Evolutionary conservation across 495 filamentous ascomycete genomes (phyloP), one percentile per base, ranked within the genome.

Genomic region (Penicillium goetzii): DNA sequence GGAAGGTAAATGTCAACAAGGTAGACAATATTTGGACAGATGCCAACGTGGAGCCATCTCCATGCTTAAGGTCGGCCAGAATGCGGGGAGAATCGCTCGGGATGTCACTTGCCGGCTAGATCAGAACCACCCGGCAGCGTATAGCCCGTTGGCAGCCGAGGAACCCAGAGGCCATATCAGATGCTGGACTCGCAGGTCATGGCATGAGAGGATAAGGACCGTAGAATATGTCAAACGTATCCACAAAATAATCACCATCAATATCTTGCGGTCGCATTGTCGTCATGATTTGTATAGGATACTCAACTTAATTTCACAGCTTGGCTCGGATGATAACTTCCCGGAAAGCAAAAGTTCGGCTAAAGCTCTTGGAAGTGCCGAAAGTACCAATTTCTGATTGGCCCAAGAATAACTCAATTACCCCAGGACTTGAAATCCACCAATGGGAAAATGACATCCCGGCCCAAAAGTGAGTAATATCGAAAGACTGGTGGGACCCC

Each of bases 321-420:
- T 36, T 25, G 30, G 4, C 52, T 49, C 64, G 64, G 65, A 57
- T 19, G 1, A 9, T 60, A 2, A 64, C 47, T 56, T 60, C 25
- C 65, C 65, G 65, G 58, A 51, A 25, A 23, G n/a, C 45, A 50
- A 58, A 62, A 57, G 34, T 51, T 60, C 65, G 58, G 61, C 61
- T 51, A 17, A 11, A 33, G 12, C 19, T n/a, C n/a, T 57, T 19
- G 40, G 52, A 33, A 55, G 33, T 25, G 19, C 54, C 53, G 19
- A 40, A 30, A 19, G 33, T 26, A 11, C 12, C 34, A 30, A 52
- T 51, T 8, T 38, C 28, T n/a, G 32, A 43, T 58, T 38, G 43
- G 45, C 3, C 19, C 17, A 25, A 50, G 11, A 17, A n/a, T 26
- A 26, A 15, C 19, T 56, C 36, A 34, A 45, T 36, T 51, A 15